A percentile compares a stretch with the other conserved stretches of the same genome.
Evolutionary conservation across 192 early-diverging fungal genomes (phyloP).

Genomic region (Entomortierella lignicola): DNA sequence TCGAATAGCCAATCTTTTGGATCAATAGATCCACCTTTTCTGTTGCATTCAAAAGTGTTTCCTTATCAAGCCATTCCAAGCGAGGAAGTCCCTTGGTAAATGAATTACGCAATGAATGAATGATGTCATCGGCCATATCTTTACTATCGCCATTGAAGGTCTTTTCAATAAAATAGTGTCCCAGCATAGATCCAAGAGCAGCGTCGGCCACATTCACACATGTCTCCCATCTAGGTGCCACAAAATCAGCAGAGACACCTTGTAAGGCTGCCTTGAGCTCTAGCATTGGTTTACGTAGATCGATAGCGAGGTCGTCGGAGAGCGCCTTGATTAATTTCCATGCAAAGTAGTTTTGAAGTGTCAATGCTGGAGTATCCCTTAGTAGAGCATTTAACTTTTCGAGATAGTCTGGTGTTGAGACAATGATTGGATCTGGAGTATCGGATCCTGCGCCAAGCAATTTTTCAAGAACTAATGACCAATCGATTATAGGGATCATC

Average conservation of each 20-base stretch:
- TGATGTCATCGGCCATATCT: constrained; percentile 60
- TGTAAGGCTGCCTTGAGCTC: constrained; percentile 48
- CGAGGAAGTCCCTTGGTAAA: constrained; percentile 54
- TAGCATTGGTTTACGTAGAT: constrained; percentile 54
- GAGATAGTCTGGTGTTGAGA: constrained; percentile 60
- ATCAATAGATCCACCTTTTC: constrained; percentile 68
- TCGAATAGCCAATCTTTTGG: constrained; percentile 73
- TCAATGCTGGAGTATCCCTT: constrained; percentile 40
- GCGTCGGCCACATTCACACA: constrained; percentile 51
- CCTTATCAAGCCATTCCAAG: constrained; percentile 70
- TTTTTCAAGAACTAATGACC: constrained; percentile 45
- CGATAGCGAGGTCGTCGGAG: constrained; percentile 50
- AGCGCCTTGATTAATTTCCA: constrained; percentile 60
- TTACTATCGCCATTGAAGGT: constrained; percentile 60
- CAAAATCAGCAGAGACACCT: constrained; percentile 59
- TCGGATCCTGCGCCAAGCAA: constrained; percentile 12
- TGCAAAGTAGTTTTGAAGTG: constrained; percentile 62
- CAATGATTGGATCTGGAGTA: constrained; percentile 56
- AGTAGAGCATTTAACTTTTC: constrained; percentile 54
- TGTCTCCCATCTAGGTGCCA: constrained; percentile 63
- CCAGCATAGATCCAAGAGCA: constrained; percentile 51
- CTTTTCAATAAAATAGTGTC: constrained; percentile 57
- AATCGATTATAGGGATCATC: constrained; percentile 54
- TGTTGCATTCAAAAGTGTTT: constrained; percentile 61
- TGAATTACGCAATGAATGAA: constrained; percentile 55